Evolutionary conservation across 202 grass and related monocot species (phyloP), one percentile per base, ranked within the genome.

Genomic region (Musa balbisiana): DNA sequence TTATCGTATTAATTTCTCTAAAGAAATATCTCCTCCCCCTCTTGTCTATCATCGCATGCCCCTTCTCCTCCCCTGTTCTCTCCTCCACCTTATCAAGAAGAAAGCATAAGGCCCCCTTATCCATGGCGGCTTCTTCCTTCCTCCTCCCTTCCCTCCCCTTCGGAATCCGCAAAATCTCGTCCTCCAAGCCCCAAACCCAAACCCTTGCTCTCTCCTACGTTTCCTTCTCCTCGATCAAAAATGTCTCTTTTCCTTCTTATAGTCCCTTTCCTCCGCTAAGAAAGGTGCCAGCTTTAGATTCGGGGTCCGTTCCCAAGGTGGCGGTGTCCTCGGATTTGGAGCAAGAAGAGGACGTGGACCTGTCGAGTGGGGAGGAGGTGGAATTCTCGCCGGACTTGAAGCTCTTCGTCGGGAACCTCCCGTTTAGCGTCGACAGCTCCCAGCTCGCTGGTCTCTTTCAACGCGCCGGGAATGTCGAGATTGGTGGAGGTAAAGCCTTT

Each of bases 401-500:
- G 83, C 78, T 98, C 27, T 99, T 94, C 72, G 91, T 99, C 20
- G 95, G 95, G 23, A 99, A 99, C 82, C 88, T 99, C 12, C 87
- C 95, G 4, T 99, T 94, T 77, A 88, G 78, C 71, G 89, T 99
- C 62, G 95, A 99, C 76, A 99, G 95, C 73, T 74, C 91, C 29
- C 87, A 92, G 87, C 91, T 99, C 64, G 95, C 95, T 9, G 87
- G 87, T 24, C 85, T 99, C 67, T 99, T 99, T 73, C 87, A 91
- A 73, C 83, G 83, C 56, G 88, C 80, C 11, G 95, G 95, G 55
- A 87, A 84, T 56, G 95, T 98, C 67, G 95, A 98, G 81, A 98
- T 91, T 91, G 89, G 95, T 94, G 60, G 95, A 98, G 95, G 93
- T 98, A 87, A 14, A 9, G 8, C 13, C 4, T 2, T 19, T 15